phyloP scores from a whole-genome alignment of 2,329 filamentous ascomycete genomes.

The Penicillium hesseltinei region DNA sequence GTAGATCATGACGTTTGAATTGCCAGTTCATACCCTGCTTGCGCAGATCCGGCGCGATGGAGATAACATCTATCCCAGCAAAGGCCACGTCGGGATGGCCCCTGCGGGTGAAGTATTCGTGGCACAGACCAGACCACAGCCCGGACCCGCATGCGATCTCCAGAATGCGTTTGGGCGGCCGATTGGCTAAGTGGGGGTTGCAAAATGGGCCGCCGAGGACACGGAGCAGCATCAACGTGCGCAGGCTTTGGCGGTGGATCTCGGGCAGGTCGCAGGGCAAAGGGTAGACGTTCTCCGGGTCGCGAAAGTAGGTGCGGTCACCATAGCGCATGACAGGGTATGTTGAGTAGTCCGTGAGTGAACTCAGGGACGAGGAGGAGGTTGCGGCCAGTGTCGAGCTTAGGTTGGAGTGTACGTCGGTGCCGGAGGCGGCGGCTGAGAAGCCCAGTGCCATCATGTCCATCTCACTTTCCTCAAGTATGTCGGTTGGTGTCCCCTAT shows the following conservation, averaged over 20 bases:
- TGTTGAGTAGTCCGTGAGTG: conserved; percentile 40
- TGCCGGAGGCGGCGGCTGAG: conserved; percentile 29
- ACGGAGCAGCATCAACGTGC: conserved; percentile 76
- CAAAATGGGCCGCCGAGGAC: conserved; percentile 79
- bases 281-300: conserved; percentile 71
- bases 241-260: conserved; percentile 80
- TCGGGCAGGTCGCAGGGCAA: conserved; percentile 84
- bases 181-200: conserved; percentile 63
- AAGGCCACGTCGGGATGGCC: conserved; percentile 72
- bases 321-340: conserved; percentile 69
- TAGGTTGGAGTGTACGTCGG: conserved; percentile 35
- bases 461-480: conserved; percentile 23
- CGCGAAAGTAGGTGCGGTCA: conserved; percentile 78
- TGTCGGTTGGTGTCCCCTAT: conserved; percentile 17
- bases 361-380: conserved; percentile 38
- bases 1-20: conserved; percentile 84
- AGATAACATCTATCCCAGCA: conserved; percentile 77
- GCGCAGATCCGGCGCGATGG: conserved; percentile 63
- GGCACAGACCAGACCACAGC: conserved; percentile 86
- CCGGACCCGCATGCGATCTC: conserved; percentile 85
- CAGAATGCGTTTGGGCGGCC: conserved; percentile 72
- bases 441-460: conserved; percentile 35
- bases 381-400: conserved; percentile 35
- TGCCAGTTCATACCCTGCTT: conserved; percentile 80
- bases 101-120: conserved; percentile 69